Conservation (phyloP, 163 green algal genomes). For the Prototheca cutis region DNA sequence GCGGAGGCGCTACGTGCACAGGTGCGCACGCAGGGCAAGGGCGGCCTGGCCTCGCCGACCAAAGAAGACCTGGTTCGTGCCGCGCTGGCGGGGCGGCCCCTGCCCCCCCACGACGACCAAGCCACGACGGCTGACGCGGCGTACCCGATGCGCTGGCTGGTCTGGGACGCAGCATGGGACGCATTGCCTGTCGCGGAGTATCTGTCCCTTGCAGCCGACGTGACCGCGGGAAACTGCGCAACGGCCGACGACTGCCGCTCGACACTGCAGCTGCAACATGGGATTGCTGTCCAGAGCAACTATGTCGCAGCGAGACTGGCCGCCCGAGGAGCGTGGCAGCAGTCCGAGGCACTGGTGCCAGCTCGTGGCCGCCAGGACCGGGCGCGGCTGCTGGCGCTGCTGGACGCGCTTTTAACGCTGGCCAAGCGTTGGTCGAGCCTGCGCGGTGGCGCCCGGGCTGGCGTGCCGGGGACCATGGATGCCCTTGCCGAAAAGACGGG, state of each 20-base stretch:
- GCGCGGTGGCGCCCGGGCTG: background rate
- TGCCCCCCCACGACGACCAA: slow-evolving; percentile 50
- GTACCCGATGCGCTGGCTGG: slow-evolving; percentile 32
- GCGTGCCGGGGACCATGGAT: too few species aligned
- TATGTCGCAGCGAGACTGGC: slow-evolving; percentile 49
- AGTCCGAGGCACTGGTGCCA: background rate
- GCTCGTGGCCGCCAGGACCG: slow-evolving; percentile 8
- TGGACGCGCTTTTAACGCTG: slow-evolving; percentile 41
- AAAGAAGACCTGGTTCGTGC: slow-evolving; percentile 31
- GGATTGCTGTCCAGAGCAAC: too few species aligned
- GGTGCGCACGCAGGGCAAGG: slow-evolving; percentile 18
- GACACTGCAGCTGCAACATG: too few species aligned
- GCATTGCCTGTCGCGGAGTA: slow-evolving; percentile 12
- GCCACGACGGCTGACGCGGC: slow-evolving; percentile 32
- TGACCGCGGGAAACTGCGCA: too few species aligned
- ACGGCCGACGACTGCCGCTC: too few species aligned
- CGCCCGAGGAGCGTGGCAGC: slow-evolving; percentile 1
- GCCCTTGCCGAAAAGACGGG: slow-evolving; percentile 8
- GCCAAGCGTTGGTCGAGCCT: background rate
- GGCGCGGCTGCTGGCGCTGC: slow-evolving; percentile 31
- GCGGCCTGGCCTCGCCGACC: slow-evolving; percentile 12
- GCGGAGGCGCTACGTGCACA: slow-evolving; percentile 25
- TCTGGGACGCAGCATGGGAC: slow-evolving; percentile 18
- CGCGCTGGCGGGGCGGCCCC: slow-evolving; percentile 29
- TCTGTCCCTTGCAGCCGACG: slow-evolving; percentile 4